Base-by-base conservation (phyloP, 2,329 filamentous ascomycete genomes). In the Epichloe brachyelytri region DNA sequence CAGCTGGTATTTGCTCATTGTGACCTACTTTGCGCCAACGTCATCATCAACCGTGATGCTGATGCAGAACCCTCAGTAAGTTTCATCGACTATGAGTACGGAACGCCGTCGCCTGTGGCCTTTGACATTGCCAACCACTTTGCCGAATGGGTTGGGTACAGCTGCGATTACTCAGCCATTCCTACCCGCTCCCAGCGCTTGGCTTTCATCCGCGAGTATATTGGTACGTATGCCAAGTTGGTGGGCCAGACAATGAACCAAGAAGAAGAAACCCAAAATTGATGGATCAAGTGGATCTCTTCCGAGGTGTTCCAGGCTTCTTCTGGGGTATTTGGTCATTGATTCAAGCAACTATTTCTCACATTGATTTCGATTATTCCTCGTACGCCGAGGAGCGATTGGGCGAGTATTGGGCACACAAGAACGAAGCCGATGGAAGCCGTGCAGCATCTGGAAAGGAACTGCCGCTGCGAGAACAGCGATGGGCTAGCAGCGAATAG, bases 11-110 rank as follows among this genome's bases (percentile, higher is more conserved):
- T 97, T 72, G 86, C 87, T 56, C 91, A 97, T 69, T 95, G 90
- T 74, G 93, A 98, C 68, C 79, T 98, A 22, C 75, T 98, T n/a
- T 88, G 86, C 66, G 93, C 90, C 58, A 98, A 98, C 65, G 87
- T 98, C 57, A 97, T 98, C 62, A 80, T 96, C 57, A 76, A 88
- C 57, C 63, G 61, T 43, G 58, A 68, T 33, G 61, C 59, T 26
- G 60, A 65, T 14, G 62, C 69, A 33, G 65, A 58, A 49, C 58
- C 66, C 36, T 64, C 73, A 22, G 72, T 77, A 46, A 75, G 79
- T 63, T 97, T 98, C 69, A 98, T 98, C 66, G 93, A 98, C 70
- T 98, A 97, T 72, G 93, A 98, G 68, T 98, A 98, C 68, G 89
- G 90, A 14, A 93, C 88, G 4, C 90, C 93, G 2, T 91, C 90